A percentile compares a stretch with the other conserved stretches of the same genome.
Evolutionary conservation across 352 stramenopile genomes (phyloP).

Genomic region (Blastocystis sp.): DNA sequence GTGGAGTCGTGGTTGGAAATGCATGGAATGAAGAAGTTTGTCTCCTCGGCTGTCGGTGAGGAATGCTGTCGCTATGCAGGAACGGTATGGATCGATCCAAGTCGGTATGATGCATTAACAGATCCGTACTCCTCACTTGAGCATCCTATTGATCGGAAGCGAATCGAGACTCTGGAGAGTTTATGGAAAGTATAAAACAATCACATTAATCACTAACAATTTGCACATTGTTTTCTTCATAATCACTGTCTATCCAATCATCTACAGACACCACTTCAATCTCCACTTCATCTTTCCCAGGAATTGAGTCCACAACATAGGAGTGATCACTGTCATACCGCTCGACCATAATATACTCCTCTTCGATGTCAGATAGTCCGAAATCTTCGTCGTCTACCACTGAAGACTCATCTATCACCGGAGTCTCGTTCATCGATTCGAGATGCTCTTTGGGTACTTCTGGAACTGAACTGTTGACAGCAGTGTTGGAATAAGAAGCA

Average conservation of each 20-base stretch:
- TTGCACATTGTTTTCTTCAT: not conserved
- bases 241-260: not conserved
- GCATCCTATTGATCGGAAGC: slow-evolving; percentile 5
- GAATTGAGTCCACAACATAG: not conserved
- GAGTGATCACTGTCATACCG: not conserved
- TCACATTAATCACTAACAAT: not conserved
- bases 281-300: slow-evolving; percentile 12
- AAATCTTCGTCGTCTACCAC: too few species aligned
- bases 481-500: too few species aligned
- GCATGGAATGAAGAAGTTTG: not conserved
- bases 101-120: not conserved
- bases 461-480: too few species aligned
- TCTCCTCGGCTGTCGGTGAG: not conserved
- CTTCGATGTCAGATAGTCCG: not conserved
- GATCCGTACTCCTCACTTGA: not conserved
- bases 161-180: not conserved
- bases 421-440: not conserved
- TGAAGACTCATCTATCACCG: not conserved
- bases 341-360: slow-evolving; percentile 20
- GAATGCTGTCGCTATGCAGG: not conserved
- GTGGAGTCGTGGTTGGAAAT: not conserved
- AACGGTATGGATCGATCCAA: not conserved
- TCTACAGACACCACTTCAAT: not conserved
- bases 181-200: not conserved
- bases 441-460: too few species aligned